phyloP scores from a whole-genome alignment of 257 asterid species.

The Eustoma russellianum region DNA sequence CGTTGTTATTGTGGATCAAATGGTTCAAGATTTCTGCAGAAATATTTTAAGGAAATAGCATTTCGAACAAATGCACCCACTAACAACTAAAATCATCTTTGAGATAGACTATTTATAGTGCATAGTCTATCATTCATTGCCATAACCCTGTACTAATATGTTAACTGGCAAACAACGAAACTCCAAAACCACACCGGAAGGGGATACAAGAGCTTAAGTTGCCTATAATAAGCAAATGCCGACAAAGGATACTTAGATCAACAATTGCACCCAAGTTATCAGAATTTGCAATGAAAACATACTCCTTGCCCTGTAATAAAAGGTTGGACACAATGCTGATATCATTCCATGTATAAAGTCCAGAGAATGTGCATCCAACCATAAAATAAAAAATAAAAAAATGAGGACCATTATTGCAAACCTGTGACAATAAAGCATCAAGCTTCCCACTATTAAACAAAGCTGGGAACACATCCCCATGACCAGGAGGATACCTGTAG shows the following conservation, averaged over 20 bases:
- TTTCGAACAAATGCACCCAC: not conserved
- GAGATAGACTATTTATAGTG: not conserved
- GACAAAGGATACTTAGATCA: conserved; percentile 88
- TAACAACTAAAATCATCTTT: too few species aligned
- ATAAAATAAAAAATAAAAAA: conserved; percentile 9
- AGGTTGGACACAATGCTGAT: not conserved
- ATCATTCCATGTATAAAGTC: not conserved
- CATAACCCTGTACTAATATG: not conserved
- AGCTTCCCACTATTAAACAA: conserved; percentile 95
- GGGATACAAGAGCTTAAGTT: too few species aligned
- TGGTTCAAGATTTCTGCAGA: conserved; percentile 80
- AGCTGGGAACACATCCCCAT: conserved; percentile 96
- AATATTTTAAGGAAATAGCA: conserved; percentile 38
- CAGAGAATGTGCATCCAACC: too few species aligned
- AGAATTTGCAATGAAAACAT: conserved; percentile 85
- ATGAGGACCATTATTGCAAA: conserved; percentile 13
- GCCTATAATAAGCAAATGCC: not conserved
- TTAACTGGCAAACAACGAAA: not conserved
- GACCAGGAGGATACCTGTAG: conserved; percentile 96
- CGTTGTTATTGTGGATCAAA: conserved; percentile 74
- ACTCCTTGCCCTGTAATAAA: conserved; percentile 78
- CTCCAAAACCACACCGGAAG: too few species aligned
- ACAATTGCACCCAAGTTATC: conserved; percentile 97
- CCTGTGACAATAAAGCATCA: conserved; percentile 79
- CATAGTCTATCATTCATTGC: not conserved